Base-by-base conservation (phyloP, 805 yeast genomes). In the Ogataea nakhonphanomensis region DNA sequence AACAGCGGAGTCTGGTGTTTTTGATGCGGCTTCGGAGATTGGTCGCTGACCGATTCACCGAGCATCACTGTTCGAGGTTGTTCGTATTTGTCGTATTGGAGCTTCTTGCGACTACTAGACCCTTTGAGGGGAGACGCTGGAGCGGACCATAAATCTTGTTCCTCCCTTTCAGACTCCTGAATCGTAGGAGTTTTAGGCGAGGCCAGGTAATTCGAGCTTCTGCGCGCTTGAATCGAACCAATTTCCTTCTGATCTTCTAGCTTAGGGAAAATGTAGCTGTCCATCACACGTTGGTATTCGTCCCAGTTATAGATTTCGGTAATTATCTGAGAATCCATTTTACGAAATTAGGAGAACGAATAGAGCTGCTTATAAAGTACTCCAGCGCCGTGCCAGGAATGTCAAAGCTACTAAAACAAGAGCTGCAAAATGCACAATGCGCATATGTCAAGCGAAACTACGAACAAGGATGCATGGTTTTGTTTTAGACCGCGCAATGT, bases 121-220 rank as follows among this genome's bases (percentile, higher is more conserved):
- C 11, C 31, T 11, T 29, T 12, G 17, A 15, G 23, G n/a, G 44
- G 32, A n/a, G 34, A 20, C 8, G 5, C 22, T 22, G 27, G 33
- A 7, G 30, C 25, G 3, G 15, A 8, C 24, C 35, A 14, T 4
- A 15, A 8, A 35, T 22, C 38, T 10, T 12, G 14, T n/a, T 23
- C 7, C 15, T 27, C 39, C 9, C 33, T 22, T n/a, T 34, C 44
- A 11, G 24, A 30, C 10, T 43, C 50, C 32, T 39, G 45, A 12
- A 49, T 49, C 5, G 44, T 43, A 7, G 50, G 50, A 2, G 48
- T 32, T 25, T 39, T 30, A 5, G 53, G 46, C 3, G 38, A 21
- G 14, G 30, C 14, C 10, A 33, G n/a, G 20, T 31, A 30, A 21
- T 36, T 44, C 7, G 44, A 41, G 14, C 33, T 33, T 40, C 36